Evolutionary conservation across 768 basidiomycete species (phyloP).

Genomic region (Lactifluus pinguis): DNA sequence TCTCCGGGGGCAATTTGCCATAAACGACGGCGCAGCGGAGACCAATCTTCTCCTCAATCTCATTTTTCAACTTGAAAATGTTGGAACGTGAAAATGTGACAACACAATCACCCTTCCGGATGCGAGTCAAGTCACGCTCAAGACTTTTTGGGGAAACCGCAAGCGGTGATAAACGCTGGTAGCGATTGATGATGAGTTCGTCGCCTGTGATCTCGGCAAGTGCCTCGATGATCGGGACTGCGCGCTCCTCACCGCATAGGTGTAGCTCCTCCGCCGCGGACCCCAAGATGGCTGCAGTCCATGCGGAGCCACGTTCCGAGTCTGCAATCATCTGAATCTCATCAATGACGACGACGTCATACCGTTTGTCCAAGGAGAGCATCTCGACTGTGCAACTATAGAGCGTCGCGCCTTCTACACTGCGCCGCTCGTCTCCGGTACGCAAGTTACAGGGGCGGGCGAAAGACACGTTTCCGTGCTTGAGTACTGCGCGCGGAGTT

Average conservation of each 20-base stretch:
- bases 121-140: conserved; percentile 44
- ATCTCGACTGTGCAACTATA: conserved; percentile 93
- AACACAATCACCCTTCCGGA: conserved; percentile 82
- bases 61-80: conserved; percentile 71
- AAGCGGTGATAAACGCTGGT: conserved; percentile 85
- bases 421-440: conserved; percentile 85
- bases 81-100: conserved; percentile 72
- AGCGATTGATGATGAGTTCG: conserved; percentile 68
- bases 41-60: conserved; percentile 61
- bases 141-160: conserved; percentile 56
- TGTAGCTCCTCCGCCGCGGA: conserved; percentile 74
- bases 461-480: conserved; percentile 36
- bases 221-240: conserved; percentile 65
- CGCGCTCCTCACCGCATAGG: conserved; percentile 92
- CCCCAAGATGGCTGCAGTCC: conserved; percentile 78
- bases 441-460: conserved; percentile 72
- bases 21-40: conserved; percentile 88
- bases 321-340: conserved; percentile 96
- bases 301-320: conserved; percentile 63
- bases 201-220: conserved; percentile 76
- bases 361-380: conserved; percentile 36
- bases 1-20: conserved; percentile 85
- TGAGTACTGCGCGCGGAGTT: conserved; percentile 20
- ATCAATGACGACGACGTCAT: conserved; percentile 87
- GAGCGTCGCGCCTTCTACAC: conserved; percentile 51